These are phyloP conservation scores for Colletotrichum sp. DNA, from an alignment of 2,329 filamentous ascomycete species.

Conservation along the genomic window DNA sequence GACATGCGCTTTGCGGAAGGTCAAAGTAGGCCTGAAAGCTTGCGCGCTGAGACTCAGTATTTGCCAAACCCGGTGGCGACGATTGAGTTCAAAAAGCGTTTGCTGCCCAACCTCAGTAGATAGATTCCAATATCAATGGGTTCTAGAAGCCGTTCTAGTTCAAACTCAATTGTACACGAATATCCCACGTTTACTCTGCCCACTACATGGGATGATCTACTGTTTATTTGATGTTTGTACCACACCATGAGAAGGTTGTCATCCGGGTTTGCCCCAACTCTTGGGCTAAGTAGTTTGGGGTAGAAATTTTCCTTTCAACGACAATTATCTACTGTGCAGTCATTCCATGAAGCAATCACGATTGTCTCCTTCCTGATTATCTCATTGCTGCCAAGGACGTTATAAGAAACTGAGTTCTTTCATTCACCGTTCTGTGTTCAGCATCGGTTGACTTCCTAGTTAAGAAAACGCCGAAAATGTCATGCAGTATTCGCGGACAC, in stretches of 20 bases:
- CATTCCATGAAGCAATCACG: not conserved
- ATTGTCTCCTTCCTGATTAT: fast-evolving
- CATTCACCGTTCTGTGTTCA: not conserved
- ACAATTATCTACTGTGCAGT: not conserved
- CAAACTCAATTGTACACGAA: not conserved
- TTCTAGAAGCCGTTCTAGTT: not conserved
- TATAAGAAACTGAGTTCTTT: not conserved
- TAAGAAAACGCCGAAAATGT: not conserved
- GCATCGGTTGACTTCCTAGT: not conserved
- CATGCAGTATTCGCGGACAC: not conserved
- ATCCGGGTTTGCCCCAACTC: not conserved
- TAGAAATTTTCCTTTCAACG: not conserved
- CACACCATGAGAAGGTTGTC: not conserved
- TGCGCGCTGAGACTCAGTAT: not conserved
- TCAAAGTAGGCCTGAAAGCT: not conserved
- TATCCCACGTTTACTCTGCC: not conserved
- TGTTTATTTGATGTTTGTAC: not conserved
- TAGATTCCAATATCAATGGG: not conserved
- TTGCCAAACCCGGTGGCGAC: not conserved
- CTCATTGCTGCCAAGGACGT: not conserved
- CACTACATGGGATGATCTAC: not conserved
- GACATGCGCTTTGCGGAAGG: not conserved
- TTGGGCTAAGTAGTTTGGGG: not conserved
- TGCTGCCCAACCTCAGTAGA: not conserved
- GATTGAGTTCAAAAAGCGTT: not conserved